phyloP scores from a whole-genome alignment of 192 early-diverging fungal species.

The Obelidium mucronatum region DNA sequence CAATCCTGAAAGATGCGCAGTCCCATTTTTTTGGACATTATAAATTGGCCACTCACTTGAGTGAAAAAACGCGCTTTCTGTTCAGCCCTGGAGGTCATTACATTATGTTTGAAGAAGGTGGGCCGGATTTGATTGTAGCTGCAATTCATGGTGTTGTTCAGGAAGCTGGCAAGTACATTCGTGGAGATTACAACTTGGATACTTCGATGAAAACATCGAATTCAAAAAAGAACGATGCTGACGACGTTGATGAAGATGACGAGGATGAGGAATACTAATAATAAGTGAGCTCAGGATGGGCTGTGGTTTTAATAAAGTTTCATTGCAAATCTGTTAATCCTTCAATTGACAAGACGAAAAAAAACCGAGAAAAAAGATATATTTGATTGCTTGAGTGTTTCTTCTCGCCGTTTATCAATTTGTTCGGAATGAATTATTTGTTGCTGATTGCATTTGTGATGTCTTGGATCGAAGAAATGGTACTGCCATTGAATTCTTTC shows the following conservation, averaged over 20 bases:
- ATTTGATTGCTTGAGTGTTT: no score
- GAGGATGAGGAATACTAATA: constrained; percentile 6
- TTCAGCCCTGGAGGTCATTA: background rate
- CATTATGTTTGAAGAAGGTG: background rate
- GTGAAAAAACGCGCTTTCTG: background rate
- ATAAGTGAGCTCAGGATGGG: background rate
- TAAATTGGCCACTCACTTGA: background rate
- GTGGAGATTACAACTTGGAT: background rate
- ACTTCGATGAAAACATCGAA: background rate
- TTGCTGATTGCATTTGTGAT: background rate
- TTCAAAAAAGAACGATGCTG: background rate
- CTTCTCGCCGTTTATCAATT: no score
- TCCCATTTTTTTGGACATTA: background rate
- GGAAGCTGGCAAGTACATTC: constrained; percentile 9
- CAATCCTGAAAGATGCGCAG: background rate
- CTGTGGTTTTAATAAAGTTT: background rate
- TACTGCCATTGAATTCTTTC: background rate
- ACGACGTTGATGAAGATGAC: background rate
- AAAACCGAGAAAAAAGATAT: background rate
- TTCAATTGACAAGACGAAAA: no score
- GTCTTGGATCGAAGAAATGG: no score
- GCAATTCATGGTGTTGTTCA: constrained; percentile 1
- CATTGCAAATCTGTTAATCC: no score
- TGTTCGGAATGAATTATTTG: background rate
- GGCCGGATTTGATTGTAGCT: background rate